Conservation (phyloP, 2,329 filamentous ascomycete genomes). For the Cercospora nicotianae region DNA sequence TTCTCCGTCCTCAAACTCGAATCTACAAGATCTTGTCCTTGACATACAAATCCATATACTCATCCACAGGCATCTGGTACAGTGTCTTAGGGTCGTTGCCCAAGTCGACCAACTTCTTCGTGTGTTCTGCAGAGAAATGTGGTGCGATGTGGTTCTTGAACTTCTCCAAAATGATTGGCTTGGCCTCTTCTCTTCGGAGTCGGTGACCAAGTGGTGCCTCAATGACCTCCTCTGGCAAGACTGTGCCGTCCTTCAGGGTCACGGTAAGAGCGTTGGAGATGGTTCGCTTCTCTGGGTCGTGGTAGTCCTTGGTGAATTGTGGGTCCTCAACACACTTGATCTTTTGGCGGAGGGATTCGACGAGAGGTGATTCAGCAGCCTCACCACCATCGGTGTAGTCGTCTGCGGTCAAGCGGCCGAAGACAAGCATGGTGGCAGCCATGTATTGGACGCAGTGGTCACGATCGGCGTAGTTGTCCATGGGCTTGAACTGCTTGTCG, state of each 20-base stretch:
- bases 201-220: slow-evolving; percentile 94
- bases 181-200: slow-evolving; percentile 83
- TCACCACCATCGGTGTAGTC: slow-evolving; percentile 94
- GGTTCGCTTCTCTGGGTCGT: slow-evolving; percentile 86
- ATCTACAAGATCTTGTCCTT: slow-evolving; percentile 48
- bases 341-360: slow-evolving; percentile 88
- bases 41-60: slow-evolving; percentile 86
- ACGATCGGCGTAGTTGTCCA: slow-evolving; percentile 99
- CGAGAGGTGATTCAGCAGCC: slow-evolving; percentile 82
- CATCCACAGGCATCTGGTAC: slow-evolving; percentile 79
- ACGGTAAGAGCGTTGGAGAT: slow-evolving; percentile 97
- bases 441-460: slow-evolving; percentile 99
- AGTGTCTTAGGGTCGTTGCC: slow-evolving; percentile 73
- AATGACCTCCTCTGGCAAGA: slow-evolving; percentile 85
- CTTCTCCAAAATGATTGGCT: slow-evolving; percentile 94
- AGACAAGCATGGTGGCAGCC: slow-evolving; percentile 93
- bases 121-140: slow-evolving; percentile 74
- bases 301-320: slow-evolving; percentile 86
- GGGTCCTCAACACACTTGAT: slow-evolving; percentile 97
- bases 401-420: slow-evolving; percentile 85
- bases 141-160: slow-evolving; percentile 88
- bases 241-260: slow-evolving; percentile 88
- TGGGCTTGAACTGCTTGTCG: slow-evolving; percentile 99
- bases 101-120: slow-evolving; percentile 79
- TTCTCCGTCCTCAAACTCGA: neutral